phyloP scores from a whole-genome alignment of 371 early-diverging fungal species.

The Phascolomyces articulosus region DNA sequence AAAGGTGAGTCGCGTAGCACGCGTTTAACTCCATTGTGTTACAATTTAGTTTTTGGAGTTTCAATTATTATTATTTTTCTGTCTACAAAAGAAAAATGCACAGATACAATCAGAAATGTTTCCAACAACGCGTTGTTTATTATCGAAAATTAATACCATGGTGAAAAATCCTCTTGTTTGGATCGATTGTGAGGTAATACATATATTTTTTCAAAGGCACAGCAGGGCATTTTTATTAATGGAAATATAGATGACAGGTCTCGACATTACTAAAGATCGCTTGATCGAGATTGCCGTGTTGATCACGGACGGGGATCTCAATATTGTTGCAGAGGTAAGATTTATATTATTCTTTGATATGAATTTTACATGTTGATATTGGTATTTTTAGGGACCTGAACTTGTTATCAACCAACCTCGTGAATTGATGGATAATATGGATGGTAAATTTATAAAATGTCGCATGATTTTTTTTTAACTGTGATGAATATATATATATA shows the following conservation, averaged over 20 bases:
- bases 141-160: constrained; percentile 21
- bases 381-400: constrained; percentile 63
- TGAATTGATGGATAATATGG: constrained; percentile 85
- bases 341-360: background rate
- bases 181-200: constrained; percentile 85
- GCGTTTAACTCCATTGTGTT: background rate
- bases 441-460: constrained; percentile 33
- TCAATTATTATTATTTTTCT: background rate
- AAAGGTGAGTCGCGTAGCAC: background rate
- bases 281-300: constrained; percentile 91
- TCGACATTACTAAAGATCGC: constrained; percentile 64
- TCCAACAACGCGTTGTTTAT: background rate
- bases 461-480: too few species aligned
- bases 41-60: background rate
- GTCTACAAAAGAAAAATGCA: too few species aligned
- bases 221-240: background rate
- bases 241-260: constrained; percentile 65
- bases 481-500: too few species aligned
- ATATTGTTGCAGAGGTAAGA: constrained; percentile 75
- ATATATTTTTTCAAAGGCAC: too few species aligned
- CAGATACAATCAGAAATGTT: too few species aligned
- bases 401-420: constrained; percentile 82
- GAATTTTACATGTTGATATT: background rate
- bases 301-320: constrained; percentile 85
- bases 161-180: constrained; percentile 75